phyloP scores from a whole-genome alignment of 2,329 filamentous ascomycete species.

The Colletotrichum tabaci region DNA sequence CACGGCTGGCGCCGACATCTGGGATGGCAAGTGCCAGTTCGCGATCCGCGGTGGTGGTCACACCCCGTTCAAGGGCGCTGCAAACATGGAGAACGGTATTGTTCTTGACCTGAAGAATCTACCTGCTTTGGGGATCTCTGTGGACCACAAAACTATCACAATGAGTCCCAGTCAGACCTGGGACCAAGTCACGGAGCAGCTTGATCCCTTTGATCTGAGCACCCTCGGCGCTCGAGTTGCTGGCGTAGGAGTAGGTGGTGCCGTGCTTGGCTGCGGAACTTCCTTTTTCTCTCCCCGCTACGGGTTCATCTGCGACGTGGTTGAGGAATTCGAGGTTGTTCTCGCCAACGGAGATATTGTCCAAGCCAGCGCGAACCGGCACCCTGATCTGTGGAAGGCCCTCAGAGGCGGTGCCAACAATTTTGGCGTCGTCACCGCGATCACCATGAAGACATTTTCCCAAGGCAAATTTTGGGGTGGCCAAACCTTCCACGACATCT shows the following conservation, averaged over 20 bases:
- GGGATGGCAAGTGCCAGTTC: constrained; percentile 5
- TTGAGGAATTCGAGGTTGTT: constrained; percentile 47
- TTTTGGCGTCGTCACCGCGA: constrained; percentile 54
- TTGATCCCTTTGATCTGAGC: constrained; percentile 52
- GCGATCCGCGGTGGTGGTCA: constrained; percentile 41
- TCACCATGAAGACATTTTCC: constrained; percentile 3
- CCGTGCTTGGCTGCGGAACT: constrained; percentile 25
- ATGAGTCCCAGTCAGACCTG: constrained; percentile 58
- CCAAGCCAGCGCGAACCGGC: constrained; percentile 52
- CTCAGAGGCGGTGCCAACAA: constrained; percentile 62
- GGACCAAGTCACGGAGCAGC: constrained; percentile 55
- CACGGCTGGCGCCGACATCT: not conserved
- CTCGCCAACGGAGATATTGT: constrained; percentile 58
- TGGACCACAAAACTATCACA: constrained; percentile 49
- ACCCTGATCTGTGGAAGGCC: constrained; percentile 60
- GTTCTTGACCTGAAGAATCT: constrained; percentile 24
- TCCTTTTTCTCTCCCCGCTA: constrained; percentile 32
- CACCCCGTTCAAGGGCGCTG: constrained; percentile 27
- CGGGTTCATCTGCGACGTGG: constrained; percentile 30
- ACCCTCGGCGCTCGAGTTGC: constrained; percentile 57
- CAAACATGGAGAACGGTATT: constrained; percentile 38
- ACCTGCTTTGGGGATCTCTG: constrained; percentile 41
- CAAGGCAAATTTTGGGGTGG: constrained; percentile 31
- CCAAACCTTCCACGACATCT: constrained; percentile 27
- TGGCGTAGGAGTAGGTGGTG: constrained; percentile 57